phyloP scores from a whole-genome alignment of 495 filamentous ascomycete genomes.

The Tuber indicum region DNA sequence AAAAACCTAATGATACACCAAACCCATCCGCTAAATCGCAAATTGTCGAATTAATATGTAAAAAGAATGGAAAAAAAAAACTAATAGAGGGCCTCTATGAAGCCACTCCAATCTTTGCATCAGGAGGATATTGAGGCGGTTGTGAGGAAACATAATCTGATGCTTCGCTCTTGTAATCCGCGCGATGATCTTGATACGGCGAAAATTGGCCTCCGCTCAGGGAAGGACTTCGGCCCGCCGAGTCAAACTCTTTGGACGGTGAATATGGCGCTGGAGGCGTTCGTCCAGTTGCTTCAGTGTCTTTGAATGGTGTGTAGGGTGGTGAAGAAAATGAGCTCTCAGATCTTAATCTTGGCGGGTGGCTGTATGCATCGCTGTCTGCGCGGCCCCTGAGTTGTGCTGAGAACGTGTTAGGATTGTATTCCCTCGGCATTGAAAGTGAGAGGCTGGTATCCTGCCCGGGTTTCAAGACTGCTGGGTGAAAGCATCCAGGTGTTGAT shows the following conservation, averaged over 20 bases:
- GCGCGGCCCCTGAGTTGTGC: conserved; percentile 35
- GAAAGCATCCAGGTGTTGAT: conserved; percentile 7
- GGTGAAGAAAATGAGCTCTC: conserved; percentile 29
- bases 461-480: conserved; percentile 4
- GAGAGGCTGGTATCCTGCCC: conserved; percentile 10
- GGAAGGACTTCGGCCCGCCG: conserved; percentile 20
- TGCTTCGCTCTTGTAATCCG: conserved; percentile 12
- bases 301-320: conserved; percentile 31
- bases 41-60: conserved; percentile 16
- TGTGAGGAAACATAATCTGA: conserved; percentile 26
- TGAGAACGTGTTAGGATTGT: conserved; percentile 40
- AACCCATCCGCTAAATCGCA: conserved; percentile 27
- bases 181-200: conserved; percentile 23
- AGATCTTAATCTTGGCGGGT: conserved; percentile 25
- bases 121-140: conserved; percentile 32
- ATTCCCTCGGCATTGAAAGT: conserved; percentile 35
- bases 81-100: conserved; percentile 15
- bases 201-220: conserved; percentile 21
- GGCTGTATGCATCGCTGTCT: conserved; percentile 23
- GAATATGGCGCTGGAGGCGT: conserved; percentile 20
- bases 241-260: conserved; percentile 32
- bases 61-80: conserved; percentile 10
- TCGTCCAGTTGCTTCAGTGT: conserved; percentile 18
- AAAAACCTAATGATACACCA: conserved; percentile 11
- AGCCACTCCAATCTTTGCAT: conserved; percentile 34